Percentiles rank a stretch among this genome's conserved stretches.
phyloP scores from a whole-genome alignment of 1,284 basidiomycete genomes.

The Pseudozyma pruni region DNA sequence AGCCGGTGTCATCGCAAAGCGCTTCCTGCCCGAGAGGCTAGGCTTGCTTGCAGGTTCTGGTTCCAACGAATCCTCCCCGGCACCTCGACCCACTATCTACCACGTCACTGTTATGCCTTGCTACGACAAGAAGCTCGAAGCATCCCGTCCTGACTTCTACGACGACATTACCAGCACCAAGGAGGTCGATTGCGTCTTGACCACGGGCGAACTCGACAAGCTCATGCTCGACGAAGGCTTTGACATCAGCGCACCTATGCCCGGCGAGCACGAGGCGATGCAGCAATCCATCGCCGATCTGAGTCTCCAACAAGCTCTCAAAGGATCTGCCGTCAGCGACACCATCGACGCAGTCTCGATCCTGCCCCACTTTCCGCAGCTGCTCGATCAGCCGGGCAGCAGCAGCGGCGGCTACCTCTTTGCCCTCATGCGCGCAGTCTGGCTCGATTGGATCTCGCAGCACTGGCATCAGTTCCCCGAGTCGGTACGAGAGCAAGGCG shows the following conservation, averaged over 20 bases:
- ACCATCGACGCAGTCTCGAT: not conserved
- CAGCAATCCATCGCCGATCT: constrained; percentile 15
- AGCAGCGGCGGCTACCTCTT: constrained; percentile 95
- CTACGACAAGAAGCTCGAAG: constrained; percentile 99
- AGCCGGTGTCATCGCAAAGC: constrained; percentile 91
- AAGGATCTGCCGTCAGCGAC: not conserved
- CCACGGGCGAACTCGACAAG: constrained; percentile 91
- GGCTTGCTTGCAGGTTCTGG: constrained; percentile 3
- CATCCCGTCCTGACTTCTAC: constrained; percentile 74
- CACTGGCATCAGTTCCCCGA: constrained; percentile 23
- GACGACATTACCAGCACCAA: constrained; percentile 70
- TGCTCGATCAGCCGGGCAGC: constrained; percentile 82
- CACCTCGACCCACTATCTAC: constrained; percentile 70
- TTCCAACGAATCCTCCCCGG: not conserved
- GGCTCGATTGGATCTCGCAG: constrained; percentile 44
- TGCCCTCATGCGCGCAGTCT: constrained; percentile 63
- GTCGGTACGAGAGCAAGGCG: constrained; percentile 8
- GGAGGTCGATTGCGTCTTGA: constrained; percentile 97
- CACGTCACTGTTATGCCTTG: constrained; percentile 99
- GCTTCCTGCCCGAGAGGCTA: constrained; percentile 74
- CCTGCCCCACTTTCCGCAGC: constrained; percentile 73
- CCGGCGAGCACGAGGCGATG: constrained; percentile 57
- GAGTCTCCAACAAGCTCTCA: constrained; percentile 26
- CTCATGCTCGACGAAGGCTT: constrained; percentile 85
- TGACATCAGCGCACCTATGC: constrained; percentile 76